Base-by-base conservation (phyloP, 2,329 filamentous ascomycete species). In the Epichloe elymi region DNA sequence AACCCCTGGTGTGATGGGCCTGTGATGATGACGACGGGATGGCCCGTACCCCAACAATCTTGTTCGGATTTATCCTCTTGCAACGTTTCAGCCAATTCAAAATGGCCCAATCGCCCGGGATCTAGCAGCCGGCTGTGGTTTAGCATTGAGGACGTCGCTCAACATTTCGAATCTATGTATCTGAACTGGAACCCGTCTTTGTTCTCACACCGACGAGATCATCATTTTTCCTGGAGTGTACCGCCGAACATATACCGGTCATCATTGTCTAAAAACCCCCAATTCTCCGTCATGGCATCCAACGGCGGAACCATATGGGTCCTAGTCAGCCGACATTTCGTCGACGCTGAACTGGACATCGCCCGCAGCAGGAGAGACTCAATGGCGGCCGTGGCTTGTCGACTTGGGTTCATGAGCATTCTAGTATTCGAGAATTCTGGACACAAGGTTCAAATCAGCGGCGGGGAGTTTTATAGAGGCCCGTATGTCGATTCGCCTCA, bases 401-500 rank as follows among this genome's bases (percentile, higher is more conserved):
- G 77, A 55, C 74, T 82, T 23, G 91, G 90, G 1, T 96, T 89
- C 66, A 95, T 95, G 68, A 88, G 86, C 58, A 76, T 98, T 26
- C 88, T 88, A 53, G 75, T 93, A 0, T 96, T 91, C 63, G 75
- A 84, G 17, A 79, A 80, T 33, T 64, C 75, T 39, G 90, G 91
- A 2, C 74, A 80, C 37, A 78, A 82, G 46, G 82, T 96, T 0
- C 83, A 88, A 57, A 73, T 93, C 14, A 82, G 80, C 49, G 86
- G 91, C 51, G 80, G 80, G 6, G 78, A 82, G 23, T 65, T 86
- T 0, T 81, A 87, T 59, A 81, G 85, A 37, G 86, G 85, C 0
- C 86, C 88, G n/a, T 95, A 88, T 55, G 88, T 97, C 36, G 91
- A 96, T 66, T 94, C 90, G 2, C 89, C 89, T 1, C 94, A 97